These are phyloP conservation scores for Diaporthe ilicicola DNA, from an alignment of 2,329 filamentous ascomycete genomes.

Conservation along the genomic window DNA sequence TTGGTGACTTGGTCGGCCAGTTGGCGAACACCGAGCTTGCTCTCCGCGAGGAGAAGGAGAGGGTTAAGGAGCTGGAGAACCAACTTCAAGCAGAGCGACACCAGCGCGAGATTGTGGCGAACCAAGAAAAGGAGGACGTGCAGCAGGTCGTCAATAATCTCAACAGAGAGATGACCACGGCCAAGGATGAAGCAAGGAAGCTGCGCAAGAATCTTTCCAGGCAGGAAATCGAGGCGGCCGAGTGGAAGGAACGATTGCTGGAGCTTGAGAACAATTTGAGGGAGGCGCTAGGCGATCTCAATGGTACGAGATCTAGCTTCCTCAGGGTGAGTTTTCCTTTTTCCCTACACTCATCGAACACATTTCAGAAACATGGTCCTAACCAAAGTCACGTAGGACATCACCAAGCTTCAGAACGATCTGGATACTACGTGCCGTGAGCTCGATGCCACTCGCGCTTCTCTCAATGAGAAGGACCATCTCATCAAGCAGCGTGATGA, in stretches of 20 bases:
- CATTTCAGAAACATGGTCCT: not conserved
- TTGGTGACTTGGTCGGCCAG: constrained; percentile 88
- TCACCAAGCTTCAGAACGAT: constrained; percentile 87
- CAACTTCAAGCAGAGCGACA: constrained; percentile 82
- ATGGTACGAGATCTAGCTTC: constrained; percentile 84
- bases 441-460: constrained; percentile 78
- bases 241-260: constrained; percentile 90
- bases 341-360: not conserved
- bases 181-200: constrained; percentile 86
- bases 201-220: constrained; percentile 84
- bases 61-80: constrained; percentile 74
- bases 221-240: constrained; percentile 86
- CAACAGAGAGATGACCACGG: constrained; percentile 80
- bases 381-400: constrained; percentile 44
- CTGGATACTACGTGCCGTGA: constrained; percentile 85
- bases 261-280: constrained; percentile 91
- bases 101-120: constrained; percentile 86
- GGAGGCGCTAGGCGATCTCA: constrained; percentile 86
- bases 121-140: constrained; percentile 92
- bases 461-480: constrained; percentile 88
- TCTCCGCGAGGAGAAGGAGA: constrained; percentile 86
- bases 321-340: constrained; percentile 68
- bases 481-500: constrained; percentile 89
- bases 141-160: constrained; percentile 94
- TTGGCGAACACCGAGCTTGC: constrained; percentile 81